Percentiles rank a stretch among this genome's conserved stretches.
phyloP scores from a whole-genome alignment of 805 yeast species.

The Clavispora santaluciae region DNA sequence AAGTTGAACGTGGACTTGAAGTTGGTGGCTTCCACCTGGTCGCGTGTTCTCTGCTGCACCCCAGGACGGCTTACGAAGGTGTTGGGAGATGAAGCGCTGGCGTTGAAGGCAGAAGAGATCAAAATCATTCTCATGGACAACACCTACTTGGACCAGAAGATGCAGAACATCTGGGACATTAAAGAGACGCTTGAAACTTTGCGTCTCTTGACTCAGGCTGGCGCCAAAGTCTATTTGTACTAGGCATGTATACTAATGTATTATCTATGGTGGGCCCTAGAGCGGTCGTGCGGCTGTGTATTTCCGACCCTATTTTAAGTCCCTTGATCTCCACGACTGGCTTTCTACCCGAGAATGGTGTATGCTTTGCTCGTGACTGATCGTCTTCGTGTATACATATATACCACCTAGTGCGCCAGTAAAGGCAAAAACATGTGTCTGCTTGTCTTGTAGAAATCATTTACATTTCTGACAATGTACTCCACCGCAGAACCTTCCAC shows the following conservation, averaged over 20 bases:
- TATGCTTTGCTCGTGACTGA: too few relatives aligned
- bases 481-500: conserved; percentile 14
- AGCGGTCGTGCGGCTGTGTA: too few relatives aligned
- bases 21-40: conserved; percentile 37
- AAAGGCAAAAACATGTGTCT: conserved; percentile 20
- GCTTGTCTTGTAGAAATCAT: conserved; percentile 27
- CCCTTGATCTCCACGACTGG: too few relatives aligned
- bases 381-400: not conserved
- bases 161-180: conserved; percentile 57
- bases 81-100: conserved; percentile 38
- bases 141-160: conserved; percentile 56
- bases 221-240: conserved; percentile 51
- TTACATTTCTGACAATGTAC: conserved; percentile 17
- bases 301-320: too few relatives aligned
- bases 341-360: too few relatives aligned
- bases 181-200: conserved; percentile 41
- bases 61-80: conserved; percentile 55
- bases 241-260: conserved; percentile 15
- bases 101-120: conserved; percentile 40
- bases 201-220: conserved; percentile 36
- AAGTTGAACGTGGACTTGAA: conserved; percentile 60
- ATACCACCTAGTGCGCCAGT: conserved; percentile 9
- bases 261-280: too few relatives aligned
- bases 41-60: conserved; percentile 57
- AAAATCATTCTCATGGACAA: conserved; percentile 56